These are phyloP conservation scores for Candida ascalaphidarum DNA, from an alignment of 805 yeast species.

Conservation along the genomic window DNA sequence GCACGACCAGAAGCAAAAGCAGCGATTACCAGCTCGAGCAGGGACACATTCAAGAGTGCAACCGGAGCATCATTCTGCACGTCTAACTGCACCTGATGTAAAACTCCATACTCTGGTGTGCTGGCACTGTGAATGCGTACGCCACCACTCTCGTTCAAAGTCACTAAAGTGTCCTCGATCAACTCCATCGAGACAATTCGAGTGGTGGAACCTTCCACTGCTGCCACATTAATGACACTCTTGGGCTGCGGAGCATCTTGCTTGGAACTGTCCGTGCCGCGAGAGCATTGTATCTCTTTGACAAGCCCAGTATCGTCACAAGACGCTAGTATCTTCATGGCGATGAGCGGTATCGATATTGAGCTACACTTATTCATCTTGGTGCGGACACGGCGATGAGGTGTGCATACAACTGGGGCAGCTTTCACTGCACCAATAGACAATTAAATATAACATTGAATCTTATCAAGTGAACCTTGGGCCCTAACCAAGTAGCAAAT, in stretches of 20 bases:
- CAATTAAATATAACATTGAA: too few species aligned
- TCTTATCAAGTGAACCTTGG: too few species aligned
- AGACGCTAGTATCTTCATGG: slow-evolving; percentile 60
- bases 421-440: too few species aligned
- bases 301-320: slow-evolving; percentile 61
- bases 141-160: slow-evolving; percentile 35
- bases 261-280: slow-evolving; percentile 75
- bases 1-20: slow-evolving; percentile 41
- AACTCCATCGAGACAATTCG: slow-evolving; percentile 25
- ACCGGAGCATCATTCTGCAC: slow-evolving; percentile 22
- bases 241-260: slow-evolving; percentile 60
- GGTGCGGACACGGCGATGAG: too few species aligned
- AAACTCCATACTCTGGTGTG: slow-evolving; percentile 16
- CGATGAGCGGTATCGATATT: too few species aligned
- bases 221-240: slow-evolving; percentile 35
- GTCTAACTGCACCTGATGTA: slow-evolving; percentile 21
- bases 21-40: slow-evolving; percentile 24
- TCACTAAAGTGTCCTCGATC: slow-evolving; percentile 26
- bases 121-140: slow-evolving; percentile 30
- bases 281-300: slow-evolving; percentile 53
- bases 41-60: slow-evolving; percentile 18
- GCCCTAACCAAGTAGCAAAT: too few species aligned
- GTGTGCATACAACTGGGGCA: too few species aligned
- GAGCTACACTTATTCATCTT: too few species aligned
- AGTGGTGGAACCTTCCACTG: slow-evolving; percentile 9